Base-by-base conservation (phyloP, 495 filamentous ascomycete genomes). In the Trichoderma virens region DNA sequence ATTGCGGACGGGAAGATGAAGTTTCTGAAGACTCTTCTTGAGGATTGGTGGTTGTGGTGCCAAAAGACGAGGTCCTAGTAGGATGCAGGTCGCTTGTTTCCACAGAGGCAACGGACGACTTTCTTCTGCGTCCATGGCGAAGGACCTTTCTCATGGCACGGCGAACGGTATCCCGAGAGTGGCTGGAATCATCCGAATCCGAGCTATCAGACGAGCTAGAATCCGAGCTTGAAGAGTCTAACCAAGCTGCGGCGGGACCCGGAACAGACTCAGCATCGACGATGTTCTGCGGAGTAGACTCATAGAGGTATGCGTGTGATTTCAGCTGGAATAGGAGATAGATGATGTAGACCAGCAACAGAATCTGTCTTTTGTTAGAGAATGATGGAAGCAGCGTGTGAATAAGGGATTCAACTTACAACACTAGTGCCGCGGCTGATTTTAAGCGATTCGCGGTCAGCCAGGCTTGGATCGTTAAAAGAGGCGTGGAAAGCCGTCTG, bases 321-420 rank as follows among this genome's bases (percentile, higher is more conserved):
- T 92, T 93, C 54, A 97, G 81, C 79, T 97, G 92, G 73, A 97
- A 97, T 30, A 94, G 65, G 60, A 97, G 85, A 69, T 96, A 97
- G 23, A 96, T 75, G 39, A 89, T 76, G 72, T 97, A 97, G 11
- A 96, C 86, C 39, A 96, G 68, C 3, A 97, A 80, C 0, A 97
- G 80, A 38, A 96, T 84, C 82, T 86, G 38, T 6, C 62, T 62
- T 69, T 32, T 66, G 66, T 65, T 32, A 39, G 23, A 60, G 34
- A 0, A 27, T 30, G 7, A 25, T 13, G 11, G 5, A 32, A 14
- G 28, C 56, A 35, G 9, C 31, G 13, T 0, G 11, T n/a, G 9
- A 31, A 23, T 9, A 1, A 16, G 6, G 3, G 20, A 25, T 59
- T 30, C 5, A 13, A 80, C 82, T 74, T 78, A 90, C 87, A n/a